A percentile compares a stretch with the other conserved stretches of the same genome.
Conservation (phyloP, 2,329 filamentous ascomycete genomes). For the Blumeria hordei region DNA sequence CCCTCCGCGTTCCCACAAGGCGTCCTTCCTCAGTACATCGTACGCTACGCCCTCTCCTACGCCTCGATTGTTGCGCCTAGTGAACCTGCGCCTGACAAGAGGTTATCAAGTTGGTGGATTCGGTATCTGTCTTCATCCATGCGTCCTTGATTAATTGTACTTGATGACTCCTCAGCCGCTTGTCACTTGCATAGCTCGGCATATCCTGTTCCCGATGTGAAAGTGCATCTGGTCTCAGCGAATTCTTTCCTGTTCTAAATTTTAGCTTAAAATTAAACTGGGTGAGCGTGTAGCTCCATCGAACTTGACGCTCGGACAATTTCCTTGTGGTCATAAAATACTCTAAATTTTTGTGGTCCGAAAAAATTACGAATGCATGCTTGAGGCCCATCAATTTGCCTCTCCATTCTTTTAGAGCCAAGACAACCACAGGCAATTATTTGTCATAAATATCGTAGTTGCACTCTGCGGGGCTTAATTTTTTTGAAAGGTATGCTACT, state of each 20-base stretch:
- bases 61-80: no score
- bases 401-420: not conserved
- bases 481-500: not conserved
- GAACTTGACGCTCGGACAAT: not conserved
- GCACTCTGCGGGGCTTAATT: not conserved
- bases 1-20: no score
- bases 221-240: no score
- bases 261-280: no score
- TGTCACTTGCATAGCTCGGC: not conserved
- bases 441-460: not conserved
- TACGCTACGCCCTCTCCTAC: no score
- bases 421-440: not conserved
- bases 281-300: no score
- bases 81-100: no score
- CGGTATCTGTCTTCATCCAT: not conserved
- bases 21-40: no score
- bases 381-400: not conserved
- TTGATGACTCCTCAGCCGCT: not conserved
- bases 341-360: not conserved
- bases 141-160: constrained; percentile 1
- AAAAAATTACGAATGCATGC: not conserved
- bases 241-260: no score
- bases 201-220: not conserved
- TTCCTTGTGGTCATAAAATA: not conserved
- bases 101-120: no score